Evolutionary conservation across 805 yeast genomes (phyloP).

Genomic region (Kuraishia piskuri): DNA sequence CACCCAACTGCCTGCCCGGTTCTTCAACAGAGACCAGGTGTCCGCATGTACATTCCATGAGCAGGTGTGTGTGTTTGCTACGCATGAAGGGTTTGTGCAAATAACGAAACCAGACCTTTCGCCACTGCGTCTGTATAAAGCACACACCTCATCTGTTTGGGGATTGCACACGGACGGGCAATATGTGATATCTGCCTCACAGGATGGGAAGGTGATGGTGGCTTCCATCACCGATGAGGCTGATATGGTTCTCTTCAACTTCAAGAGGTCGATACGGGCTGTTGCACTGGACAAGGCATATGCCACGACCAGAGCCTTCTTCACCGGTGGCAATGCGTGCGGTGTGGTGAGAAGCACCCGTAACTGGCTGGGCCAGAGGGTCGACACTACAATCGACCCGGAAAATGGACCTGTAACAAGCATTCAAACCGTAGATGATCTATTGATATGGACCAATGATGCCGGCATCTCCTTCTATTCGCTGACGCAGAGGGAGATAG

Average conservation of each 20-base stretch:
- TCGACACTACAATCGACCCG: conserved; percentile 55
- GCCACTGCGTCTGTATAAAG: conserved; percentile 64
- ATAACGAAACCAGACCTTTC: conserved; percentile 52
- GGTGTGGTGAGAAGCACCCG: conserved; percentile 64
- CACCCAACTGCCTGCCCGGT: conserved; percentile 54
- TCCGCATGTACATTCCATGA: conserved; percentile 61
- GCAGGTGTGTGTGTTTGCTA: conserved; percentile 66
- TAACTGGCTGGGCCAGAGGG: conserved; percentile 82
- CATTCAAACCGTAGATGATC: conserved; percentile 51
- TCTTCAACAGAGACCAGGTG: conserved; percentile 70
- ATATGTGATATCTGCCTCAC: conserved; percentile 78
- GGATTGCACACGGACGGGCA: conserved; percentile 66
- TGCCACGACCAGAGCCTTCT: conserved; percentile 49
- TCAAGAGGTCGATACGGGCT: conserved; percentile 81
- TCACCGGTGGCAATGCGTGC: conserved; percentile 89
- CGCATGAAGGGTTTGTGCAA: conserved; percentile 81
- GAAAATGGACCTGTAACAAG: conserved; percentile 66
- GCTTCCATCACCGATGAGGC: conserved; percentile 57
- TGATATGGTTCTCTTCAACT: conserved; percentile 69
- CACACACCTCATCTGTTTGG: conserved; percentile 79
- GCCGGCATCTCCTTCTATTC: conserved; percentile 52
- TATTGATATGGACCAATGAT: conserved; percentile 80
- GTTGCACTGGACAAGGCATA: conserved; percentile 76
- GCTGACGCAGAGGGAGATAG: neutral
- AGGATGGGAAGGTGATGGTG: conserved; percentile 88